Evolutionary conservation across 192 early-diverging fungal genomes (phyloP), one percentile per base, ranked within the genome.

Genomic region (Oehlia diaphana): DNA sequence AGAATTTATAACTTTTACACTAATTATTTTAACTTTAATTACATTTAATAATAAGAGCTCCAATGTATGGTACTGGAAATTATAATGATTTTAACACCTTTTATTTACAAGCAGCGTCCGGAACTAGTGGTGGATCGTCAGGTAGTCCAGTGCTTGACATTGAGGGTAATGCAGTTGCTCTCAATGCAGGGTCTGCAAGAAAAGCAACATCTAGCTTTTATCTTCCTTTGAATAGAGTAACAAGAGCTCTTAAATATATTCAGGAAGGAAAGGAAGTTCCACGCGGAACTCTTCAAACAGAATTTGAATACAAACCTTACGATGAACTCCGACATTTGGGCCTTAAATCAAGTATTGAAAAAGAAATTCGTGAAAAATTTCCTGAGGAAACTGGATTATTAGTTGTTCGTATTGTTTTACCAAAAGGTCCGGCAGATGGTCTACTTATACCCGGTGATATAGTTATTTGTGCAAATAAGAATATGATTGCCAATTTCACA

Each of bases 81-180:
- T 93, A 92, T 86, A 92, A 91, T 68, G 94, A 95, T 65, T 90
- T 94, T 79, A 95, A 94, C 80, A 94, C 93, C 2, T 95, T 95
- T 82, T 95, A 94, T 82, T 82, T 93, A 13, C 92, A 93, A 83
- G 91, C 93, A 0, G 90, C 92, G 0, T 91, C 94, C 12, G 87
- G 89, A 9, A 91, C 91, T 16, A 93, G 90, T 74, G 93, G 92
- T 67, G 94, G 94, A 6, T 92, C 91, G 42, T 92, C 91, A 4
- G 94, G 94, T 44, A 91, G 89, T 74, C 93, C 94, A 3, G 93
- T 95, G 16, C 84, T 95, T 44, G 91, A 94, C 64, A 91, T 94
- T 53, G 86, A 92, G 16, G 94, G 94, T 2, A 80, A 90, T 78
- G 94, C 94, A 12, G 90, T 95, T 13, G 94, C 88, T 9, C 80